A percentile compares a stretch with the other conserved stretches of the same genome.
These are phyloP conservation scores for Colletotrichum abscissum DNA, from an alignment of 2,329 filamentous ascomycete species.

Conservation along the genomic window DNA sequence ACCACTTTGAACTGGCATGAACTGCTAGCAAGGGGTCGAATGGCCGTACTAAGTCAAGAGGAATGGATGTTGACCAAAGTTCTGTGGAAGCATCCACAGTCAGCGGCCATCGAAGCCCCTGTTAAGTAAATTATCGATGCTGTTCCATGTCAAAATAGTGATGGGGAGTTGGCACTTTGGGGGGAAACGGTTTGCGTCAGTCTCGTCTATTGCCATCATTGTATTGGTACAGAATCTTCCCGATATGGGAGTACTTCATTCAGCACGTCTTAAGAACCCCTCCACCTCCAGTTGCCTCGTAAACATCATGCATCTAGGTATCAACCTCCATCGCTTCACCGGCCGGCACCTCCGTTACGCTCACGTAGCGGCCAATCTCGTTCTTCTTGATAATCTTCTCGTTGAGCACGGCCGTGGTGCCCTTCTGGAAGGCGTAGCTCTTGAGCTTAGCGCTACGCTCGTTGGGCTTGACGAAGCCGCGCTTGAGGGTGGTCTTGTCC, in stretches of 20 bases:
- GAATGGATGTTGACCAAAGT: background rate
- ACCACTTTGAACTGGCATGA: background rate
- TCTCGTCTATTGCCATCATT: slow-evolving; percentile 36
- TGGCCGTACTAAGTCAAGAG: background rate
- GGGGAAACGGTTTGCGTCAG: slow-evolving; percentile 5
- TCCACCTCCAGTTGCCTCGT: background rate
- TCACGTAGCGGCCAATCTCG: slow-evolving; percentile 94
- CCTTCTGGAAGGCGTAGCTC: slow-evolving; percentile 90
- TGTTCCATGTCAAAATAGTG: background rate
- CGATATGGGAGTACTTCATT: slow-evolving; percentile 20
- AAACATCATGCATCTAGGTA: slow-evolving; percentile 53
- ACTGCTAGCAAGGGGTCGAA: background rate
- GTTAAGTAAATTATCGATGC: no score
- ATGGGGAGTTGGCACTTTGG: background rate
- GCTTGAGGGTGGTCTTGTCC: slow-evolving; percentile 92
- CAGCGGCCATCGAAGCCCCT: no score
- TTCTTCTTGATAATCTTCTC: slow-evolving; percentile 96
- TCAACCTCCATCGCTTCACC: slow-evolving; percentile 78
- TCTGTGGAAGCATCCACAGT: no score
- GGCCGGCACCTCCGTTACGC: slow-evolving; percentile 85
- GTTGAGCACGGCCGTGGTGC: slow-evolving; percentile 95
- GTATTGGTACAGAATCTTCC: slow-evolving; percentile 37
- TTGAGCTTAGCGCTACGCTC: slow-evolving; percentile 90
- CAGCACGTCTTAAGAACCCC: background rate
- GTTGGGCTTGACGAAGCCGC: slow-evolving; percentile 95